These are phyloP conservation scores for Acer negundo DNA, from an alignment of 345 rosid species.

Conservation along the genomic window DNA sequence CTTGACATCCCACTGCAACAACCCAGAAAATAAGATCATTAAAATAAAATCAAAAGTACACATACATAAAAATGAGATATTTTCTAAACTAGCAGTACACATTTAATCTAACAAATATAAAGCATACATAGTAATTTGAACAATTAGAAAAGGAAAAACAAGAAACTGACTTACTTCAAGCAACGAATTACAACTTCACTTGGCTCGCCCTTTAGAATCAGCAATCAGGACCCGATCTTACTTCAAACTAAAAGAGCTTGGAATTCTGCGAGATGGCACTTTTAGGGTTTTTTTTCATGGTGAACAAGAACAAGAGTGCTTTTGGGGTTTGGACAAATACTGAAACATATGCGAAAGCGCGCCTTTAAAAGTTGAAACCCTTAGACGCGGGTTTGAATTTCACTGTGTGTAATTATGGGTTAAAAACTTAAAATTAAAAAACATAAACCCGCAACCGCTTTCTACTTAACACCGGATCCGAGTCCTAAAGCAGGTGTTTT, in stretches of 20 bases:
- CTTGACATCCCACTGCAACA: constrained; percentile 69
- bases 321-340: not conserved
- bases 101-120: too few species aligned
- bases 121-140: too few species aligned
- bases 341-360: not conserved
- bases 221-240: constrained; percentile 62
- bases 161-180: constrained; percentile 60
- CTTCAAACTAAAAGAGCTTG: not conserved
- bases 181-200: constrained; percentile 64
- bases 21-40: constrained; percentile 1
- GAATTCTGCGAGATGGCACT: not conserved
- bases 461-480: too few species aligned
- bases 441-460: too few species aligned
- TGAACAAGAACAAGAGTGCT: too few species aligned
- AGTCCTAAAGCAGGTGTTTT: too few species aligned
- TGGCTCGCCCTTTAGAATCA: constrained; percentile 68
- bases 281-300: too few species aligned
- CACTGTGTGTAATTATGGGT: too few species aligned
- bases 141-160: not conserved
- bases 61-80: too few species aligned
- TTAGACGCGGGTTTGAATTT: not conserved
- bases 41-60: not conserved
- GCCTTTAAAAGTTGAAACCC: not conserved
- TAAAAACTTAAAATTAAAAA: too few species aligned
- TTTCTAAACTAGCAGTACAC: too few species aligned